These are phyloP conservation scores for Phytophthora sp. DNA, from an alignment of 352 stramenopile species.

Conservation along the genomic window DNA sequence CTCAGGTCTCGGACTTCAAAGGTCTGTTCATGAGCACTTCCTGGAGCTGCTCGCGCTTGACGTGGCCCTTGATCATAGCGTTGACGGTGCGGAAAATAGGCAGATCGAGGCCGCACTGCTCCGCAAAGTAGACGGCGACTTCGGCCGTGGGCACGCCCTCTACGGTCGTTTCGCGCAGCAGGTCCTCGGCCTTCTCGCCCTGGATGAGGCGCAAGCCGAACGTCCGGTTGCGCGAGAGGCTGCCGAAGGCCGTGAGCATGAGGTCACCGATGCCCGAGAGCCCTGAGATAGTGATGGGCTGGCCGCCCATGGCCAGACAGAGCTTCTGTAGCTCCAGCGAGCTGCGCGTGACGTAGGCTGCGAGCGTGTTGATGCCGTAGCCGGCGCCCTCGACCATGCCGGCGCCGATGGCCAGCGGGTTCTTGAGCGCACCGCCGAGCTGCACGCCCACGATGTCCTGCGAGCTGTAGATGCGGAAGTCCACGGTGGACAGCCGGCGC, in stretches of 20 bases:
- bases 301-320: conserved; percentile 93
- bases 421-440: conserved; percentile 97
- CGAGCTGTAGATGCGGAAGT: conserved; percentile 95
- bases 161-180: conserved; percentile 90
- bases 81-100: conserved; percentile 91
- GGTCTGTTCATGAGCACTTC: conserved; percentile 84
- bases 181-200: conserved; percentile 92
- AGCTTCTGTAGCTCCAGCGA: conserved; percentile 97
- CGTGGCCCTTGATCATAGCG: conserved; percentile 82
- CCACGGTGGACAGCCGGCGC: conserved; percentile 80
- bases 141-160: conserved; percentile 96
- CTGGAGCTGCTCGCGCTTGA: conserved; percentile 78
- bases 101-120: conserved; percentile 90
- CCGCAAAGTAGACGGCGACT: conserved; percentile 91
- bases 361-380: conserved; percentile 96
- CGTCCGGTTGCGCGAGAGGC: conserved; percentile 94
- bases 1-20: conserved; percentile 77
- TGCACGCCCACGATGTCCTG: conserved; percentile 96
- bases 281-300: conserved; percentile 95
- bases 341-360: conserved; percentile 95
- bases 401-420: conserved; percentile 96
- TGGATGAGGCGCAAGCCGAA: conserved; percentile 96
- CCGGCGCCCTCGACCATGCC: conserved; percentile 98
- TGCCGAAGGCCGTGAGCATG: conserved; percentile 97
- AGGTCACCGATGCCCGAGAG: conserved; percentile 94